Conservation (phyloP, 345 rosid genomes). For the Pistacia atlantica region DNA sequence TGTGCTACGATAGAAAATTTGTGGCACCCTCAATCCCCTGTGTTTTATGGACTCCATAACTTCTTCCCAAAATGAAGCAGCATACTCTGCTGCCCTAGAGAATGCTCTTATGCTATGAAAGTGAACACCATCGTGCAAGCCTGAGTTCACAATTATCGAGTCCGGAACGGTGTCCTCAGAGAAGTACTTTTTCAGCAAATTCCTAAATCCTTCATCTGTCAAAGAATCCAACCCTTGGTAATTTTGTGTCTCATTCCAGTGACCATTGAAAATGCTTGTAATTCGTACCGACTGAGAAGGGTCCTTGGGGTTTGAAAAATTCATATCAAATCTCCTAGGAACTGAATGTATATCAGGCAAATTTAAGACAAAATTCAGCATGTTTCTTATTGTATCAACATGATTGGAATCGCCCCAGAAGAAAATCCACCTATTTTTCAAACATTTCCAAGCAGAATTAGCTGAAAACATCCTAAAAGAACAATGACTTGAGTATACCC, state of each 20-base stretch:
- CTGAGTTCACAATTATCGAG: constrained; percentile 81
- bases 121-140: constrained; percentile 85
- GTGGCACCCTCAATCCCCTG: constrained; percentile 66
- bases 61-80: constrained; percentile 75
- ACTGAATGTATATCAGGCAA: constrained; percentile 64
- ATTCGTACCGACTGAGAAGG: constrained; percentile 70
- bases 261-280: constrained; percentile 96
- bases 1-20: constrained; percentile 68
- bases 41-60: constrained; percentile 57
- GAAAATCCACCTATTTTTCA: constrained; percentile 83
- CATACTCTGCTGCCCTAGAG: constrained; percentile 57
- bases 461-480: constrained; percentile 62
- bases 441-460: constrained; percentile 77
- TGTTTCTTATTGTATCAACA: constrained; percentile 85
- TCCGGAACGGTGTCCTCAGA: constrained; percentile 69
- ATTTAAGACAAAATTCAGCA: constrained; percentile 76
- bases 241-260: constrained; percentile 80
- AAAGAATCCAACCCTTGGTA: constrained; percentile 90
- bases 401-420: constrained; percentile 99
- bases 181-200: constrained; percentile 71
- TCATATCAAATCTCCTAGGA: constrained; percentile 85
- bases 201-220: constrained; percentile 57
- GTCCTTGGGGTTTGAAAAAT: constrained; percentile 66
- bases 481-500: constrained; percentile 94
- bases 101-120: constrained; percentile 61